Percentiles rank a stretch among this genome's conserved stretches.
These are phyloP conservation scores for Aspergillus ostianus DNA, from an alignment of 495 filamentous ascomycete genomes.

Conservation along the genomic window DNA sequence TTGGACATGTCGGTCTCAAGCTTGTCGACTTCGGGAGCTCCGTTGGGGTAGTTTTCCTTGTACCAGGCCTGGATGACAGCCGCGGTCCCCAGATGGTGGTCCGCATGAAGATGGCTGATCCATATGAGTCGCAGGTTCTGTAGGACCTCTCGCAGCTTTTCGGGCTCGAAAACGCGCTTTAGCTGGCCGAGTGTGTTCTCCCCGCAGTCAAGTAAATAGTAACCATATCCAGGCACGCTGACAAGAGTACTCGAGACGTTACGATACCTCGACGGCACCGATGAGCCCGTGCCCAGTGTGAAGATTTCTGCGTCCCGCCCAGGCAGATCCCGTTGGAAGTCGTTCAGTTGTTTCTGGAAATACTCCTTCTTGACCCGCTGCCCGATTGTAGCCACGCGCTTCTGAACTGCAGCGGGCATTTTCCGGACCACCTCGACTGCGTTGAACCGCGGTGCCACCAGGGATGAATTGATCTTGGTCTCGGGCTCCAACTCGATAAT, in stretches of 20 bases:
- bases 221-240: conserved; percentile 77
- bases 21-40: conserved; percentile 22
- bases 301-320: conserved; percentile 76
- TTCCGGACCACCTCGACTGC: conserved; percentile 32
- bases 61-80: conserved; percentile 80
- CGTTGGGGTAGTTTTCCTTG: conserved; percentile 43
- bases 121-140: conserved; percentile 79
- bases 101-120: conserved; percentile 94
- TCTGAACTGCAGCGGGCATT: conserved; percentile 46
- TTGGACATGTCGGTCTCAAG: conserved; percentile 31
- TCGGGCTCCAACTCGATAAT: conserved; percentile 65
- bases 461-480: conserved; percentile 50
- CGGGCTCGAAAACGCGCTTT: conserved; percentile 63
- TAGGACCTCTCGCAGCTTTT: conserved; percentile 65
- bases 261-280: conserved; percentile 84
- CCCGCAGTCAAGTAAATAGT: conserved; percentile 84
- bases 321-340: conserved; percentile 54
- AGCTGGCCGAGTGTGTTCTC: conserved; percentile 94
- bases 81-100: conserved; percentile 87
- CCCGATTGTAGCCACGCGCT: conserved; percentile 30
- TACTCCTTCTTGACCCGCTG: conserved; percentile 25
- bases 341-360: conserved; percentile 33
- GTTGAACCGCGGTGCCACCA: conserved; percentile 53
- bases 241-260: conserved; percentile 91
- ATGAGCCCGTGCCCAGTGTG: conserved; percentile 86